A percentile compares a stretch with the other conserved stretches of the same genome.
phyloP scores from a whole-genome alignment of 768 basidiomycete genomes.

The Cystofilobasidium macerans region DNA sequence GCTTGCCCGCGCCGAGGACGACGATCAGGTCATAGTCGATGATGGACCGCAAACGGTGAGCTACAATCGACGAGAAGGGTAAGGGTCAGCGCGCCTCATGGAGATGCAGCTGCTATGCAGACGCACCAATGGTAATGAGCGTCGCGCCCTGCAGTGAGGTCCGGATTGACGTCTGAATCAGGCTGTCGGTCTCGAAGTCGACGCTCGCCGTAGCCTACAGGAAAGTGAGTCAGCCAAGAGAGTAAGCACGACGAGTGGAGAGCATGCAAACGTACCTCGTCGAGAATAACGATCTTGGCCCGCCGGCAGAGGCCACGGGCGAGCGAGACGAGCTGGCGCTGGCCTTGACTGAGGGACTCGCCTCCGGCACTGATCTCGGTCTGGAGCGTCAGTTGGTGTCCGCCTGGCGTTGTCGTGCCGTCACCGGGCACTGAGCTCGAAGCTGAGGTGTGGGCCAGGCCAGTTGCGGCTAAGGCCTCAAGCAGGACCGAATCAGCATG shows the following conservation, averaged over 20 bases:
- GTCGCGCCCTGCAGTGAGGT: conserved; percentile 43
- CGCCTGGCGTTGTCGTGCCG: conserved; percentile 33
- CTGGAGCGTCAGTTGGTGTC: conserved; percentile 42
- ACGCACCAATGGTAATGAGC: conserved; percentile 51
- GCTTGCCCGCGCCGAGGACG: conserved; percentile 53
- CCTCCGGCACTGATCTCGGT: conserved; percentile 39
- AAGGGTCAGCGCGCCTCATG: neutral
- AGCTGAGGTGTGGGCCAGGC: conserved; percentile 39
- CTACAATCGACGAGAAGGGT: neutral
- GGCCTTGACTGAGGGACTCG: conserved; percentile 42
- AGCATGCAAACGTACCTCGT: conserved; percentile 45
- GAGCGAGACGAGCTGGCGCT: conserved; percentile 52
- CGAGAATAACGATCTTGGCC: conserved; percentile 51
- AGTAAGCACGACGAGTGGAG: no score
- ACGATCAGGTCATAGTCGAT: conserved; percentile 56
- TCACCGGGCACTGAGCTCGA: conserved; percentile 39
- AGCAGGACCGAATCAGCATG: conserved; percentile 49
- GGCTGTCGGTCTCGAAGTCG: conserved; percentile 50
- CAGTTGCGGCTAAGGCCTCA: conserved; percentile 45
- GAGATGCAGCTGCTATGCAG: neutral
- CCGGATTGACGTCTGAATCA: conserved; percentile 51
- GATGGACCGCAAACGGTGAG: conserved; percentile 40
- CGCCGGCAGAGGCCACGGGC: conserved; percentile 52
- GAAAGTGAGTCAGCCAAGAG: no score
- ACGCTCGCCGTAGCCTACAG: conserved; percentile 37